Evolutionary conservation across 2,329 filamentous ascomycete genomes (phyloP), one percentile per base, ranked within the genome.

Genomic region (Ceratocystis albifundus): DNA sequence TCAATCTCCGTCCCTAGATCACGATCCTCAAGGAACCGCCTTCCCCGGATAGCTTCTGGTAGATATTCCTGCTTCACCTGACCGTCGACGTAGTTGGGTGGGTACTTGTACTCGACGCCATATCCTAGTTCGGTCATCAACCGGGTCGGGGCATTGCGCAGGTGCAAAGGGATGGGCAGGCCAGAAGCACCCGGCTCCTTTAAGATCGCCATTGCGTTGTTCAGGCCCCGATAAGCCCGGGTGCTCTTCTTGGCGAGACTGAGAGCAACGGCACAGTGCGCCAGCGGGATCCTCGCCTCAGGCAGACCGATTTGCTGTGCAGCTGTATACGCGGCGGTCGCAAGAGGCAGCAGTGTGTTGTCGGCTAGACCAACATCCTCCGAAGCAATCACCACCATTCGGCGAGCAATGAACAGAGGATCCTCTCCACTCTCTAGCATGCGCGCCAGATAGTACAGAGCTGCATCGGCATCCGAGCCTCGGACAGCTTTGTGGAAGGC

Each of bases 371-470:
- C 94, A 48, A 97, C 85, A 72, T 99, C 94, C 74, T 99, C 94
- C 1, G 88, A 94, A 0, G 94, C 93, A 64, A 97, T 91, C 12
- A 97, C 92, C 5, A 99, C 88, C 80, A 99, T 89, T 44, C 94
- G 87, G 1, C 94, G 85, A 4, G 94, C 93, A 66, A 99, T 87
- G 75, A 93, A 97, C 0, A 96, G 80, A 0, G 93, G 90, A 71
- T 97, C 94, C 75, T 97, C 93, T 68, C 93, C 93, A 0, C 89
- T 94, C 72, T 96, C 88, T 4, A 99, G 84, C 94, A 99, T 99
- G 45, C 94, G 87, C 0, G 89, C 90, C 1, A 99, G 84, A 74
- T 97, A 99, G 78, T 97, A 99, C 1, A 99, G 81, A 0, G 93
- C 83, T 0, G 93, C 94, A 74, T 97, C 89, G 0, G 93, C 76